These are phyloP conservation scores for Trichoderma atrobrunneum DNA, from an alignment of 2,329 filamentous ascomycete genomes.

Conservation along the genomic window DNA sequence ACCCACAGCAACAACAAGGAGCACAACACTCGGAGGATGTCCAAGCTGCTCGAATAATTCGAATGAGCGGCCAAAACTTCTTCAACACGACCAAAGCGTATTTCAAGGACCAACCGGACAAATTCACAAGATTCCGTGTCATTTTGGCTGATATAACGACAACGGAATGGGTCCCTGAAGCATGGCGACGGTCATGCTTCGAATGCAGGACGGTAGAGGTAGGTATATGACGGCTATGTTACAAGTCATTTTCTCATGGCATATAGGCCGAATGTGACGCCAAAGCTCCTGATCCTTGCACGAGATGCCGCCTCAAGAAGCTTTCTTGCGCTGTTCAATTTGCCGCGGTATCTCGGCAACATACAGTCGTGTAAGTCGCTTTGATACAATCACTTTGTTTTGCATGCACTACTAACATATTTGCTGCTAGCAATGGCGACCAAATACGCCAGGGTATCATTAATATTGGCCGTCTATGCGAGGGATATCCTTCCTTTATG, in stretches of 20 bases:
- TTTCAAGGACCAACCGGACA: not conserved
- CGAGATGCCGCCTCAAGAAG: not conserved
- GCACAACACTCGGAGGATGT: not conserved
- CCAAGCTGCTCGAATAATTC: not conserved
- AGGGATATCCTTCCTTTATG: not conserved
- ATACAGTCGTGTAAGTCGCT: not conserved
- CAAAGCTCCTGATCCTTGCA: not conserved
- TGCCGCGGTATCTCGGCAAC: not conserved
- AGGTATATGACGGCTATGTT: too few species aligned
- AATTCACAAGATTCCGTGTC: not conserved
- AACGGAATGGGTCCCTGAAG: not conserved
- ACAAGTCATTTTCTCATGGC: not conserved
- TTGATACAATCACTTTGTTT: not conserved
- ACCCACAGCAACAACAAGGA: not conserved
- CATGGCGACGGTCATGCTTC: not conserved
- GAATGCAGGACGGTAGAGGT: not conserved
- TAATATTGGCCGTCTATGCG: not conserved
- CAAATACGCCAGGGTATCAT: not conserved
- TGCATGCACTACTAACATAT: not conserved
- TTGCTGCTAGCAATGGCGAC: not conserved
- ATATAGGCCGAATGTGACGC: not conserved
- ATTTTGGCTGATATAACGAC: not conserved
- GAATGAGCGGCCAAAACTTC: not conserved
- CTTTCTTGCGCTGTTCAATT: not conserved
- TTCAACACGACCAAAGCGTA: fast-evolving